Percentiles rank a stretch among this genome's conserved stretches.
Evolutionary conservation across 208 protist species (phyloP).

Genomic region (Acanthamoeba lenticulata): DNA sequence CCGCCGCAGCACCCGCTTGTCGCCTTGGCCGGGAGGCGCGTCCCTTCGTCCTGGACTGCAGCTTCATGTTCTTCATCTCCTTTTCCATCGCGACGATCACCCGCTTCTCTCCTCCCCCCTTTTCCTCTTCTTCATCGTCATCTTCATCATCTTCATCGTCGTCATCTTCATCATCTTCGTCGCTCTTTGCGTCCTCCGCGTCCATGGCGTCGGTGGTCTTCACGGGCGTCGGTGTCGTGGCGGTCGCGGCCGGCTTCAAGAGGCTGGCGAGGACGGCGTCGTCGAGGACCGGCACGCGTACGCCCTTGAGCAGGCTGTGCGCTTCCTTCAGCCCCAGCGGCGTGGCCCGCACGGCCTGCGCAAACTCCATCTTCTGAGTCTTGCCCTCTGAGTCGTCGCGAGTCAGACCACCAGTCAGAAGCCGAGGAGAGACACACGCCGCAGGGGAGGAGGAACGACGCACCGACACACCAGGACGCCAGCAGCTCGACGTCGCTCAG

Average conservation of each 20-base stretch:
- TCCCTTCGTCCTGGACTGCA: not conserved
- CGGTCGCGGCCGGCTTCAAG: not conserved
- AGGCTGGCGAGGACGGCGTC: not conserved
- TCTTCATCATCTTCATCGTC: not conserved
- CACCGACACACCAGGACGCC: slow-evolving; percentile 7
- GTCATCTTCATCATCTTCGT: not conserved
- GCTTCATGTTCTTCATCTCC: slow-evolving; percentile 18
- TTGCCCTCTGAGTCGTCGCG: not conserved
- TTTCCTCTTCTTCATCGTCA: not conserved
- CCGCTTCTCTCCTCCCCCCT: not conserved
- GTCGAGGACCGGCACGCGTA: not conserved
- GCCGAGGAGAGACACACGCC: not conserved
- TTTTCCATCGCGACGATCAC: not conserved
- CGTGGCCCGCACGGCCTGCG: not conserved
- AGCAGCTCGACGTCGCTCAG: slow-evolving; percentile 50
- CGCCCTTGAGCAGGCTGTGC: not conserved
- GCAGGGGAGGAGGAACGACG: not conserved
- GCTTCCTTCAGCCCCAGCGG: not conserved
- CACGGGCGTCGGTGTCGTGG: not conserved
- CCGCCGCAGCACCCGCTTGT: too few relatives aligned
- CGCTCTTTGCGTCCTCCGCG: not conserved
- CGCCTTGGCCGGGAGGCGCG: not conserved
- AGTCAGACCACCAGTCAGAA: not conserved
- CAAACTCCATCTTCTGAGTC: not conserved
- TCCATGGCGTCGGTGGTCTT: not conserved